Evolutionary conservation across 1,139 yeast species (phyloP).

Genomic region (Kodamaea suecica): DNA sequence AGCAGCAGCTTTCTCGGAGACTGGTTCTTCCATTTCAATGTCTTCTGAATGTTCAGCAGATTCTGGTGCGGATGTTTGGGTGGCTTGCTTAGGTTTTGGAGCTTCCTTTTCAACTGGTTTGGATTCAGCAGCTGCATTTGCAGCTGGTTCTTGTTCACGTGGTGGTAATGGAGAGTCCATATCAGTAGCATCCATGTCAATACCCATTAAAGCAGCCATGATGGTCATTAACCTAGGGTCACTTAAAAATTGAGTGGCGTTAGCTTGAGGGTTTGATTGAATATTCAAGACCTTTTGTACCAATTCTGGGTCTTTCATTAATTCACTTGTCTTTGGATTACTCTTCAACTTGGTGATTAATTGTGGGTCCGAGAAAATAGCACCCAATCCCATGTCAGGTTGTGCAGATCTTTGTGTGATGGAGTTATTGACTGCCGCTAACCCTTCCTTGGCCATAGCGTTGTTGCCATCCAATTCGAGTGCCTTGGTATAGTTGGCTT

Average conservation of each 20-base stretch:
- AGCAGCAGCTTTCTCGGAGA: conserved; percentile 51
- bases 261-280: conserved; percentile 72
- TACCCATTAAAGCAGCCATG: conserved; percentile 83
- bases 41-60: conserved; percentile 27
- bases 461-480: conserved; percentile 77
- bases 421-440: conserved; percentile 64
- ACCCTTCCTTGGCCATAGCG: conserved; percentile 84
- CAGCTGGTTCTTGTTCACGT: conserved; percentile 21
- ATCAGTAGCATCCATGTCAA: conserved; percentile 59
- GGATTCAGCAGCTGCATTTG: conserved; percentile 24
- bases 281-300: conserved; percentile 67
- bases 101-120: conserved; percentile 10
- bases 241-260: conserved; percentile 58
- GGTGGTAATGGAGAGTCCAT: conserved; percentile 23
- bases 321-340: conserved; percentile 84
- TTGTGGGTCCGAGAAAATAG: conserved; percentile 78
- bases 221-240: conserved; percentile 90
- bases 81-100: conserved; percentile 5
- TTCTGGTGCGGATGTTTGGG: conserved; percentile 11
- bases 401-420: conserved; percentile 38
- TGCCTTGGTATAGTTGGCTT: conserved; percentile 72
- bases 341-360: conserved; percentile 69
- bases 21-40: conserved; percentile 28
- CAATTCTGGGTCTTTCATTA: conserved; percentile 84
- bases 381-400: conserved; percentile 76